Evolutionary conservation across 768 basidiomycete species (phyloP).

Genomic region (Trametes meyenii): DNA sequence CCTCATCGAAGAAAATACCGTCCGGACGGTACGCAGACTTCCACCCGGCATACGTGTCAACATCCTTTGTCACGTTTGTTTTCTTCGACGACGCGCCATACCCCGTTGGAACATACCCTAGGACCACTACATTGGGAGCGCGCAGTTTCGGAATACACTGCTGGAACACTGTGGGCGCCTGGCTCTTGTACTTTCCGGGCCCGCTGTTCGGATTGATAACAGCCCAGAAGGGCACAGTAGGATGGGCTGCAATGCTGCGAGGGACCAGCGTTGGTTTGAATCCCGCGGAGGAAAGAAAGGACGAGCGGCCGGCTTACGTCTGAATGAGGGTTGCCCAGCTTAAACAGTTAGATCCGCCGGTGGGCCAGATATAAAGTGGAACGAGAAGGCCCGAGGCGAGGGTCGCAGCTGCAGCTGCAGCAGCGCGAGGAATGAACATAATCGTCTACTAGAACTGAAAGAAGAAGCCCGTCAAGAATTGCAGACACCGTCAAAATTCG

Average conservation of each 20-base stretch:
- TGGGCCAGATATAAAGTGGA: slow-evolving; percentile 39
- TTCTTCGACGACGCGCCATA: slow-evolving; percentile 2
- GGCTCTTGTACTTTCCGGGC: slow-evolving; percentile 32
- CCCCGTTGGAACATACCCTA: slow-evolving; percentile 38
- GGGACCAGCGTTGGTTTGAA: not conserved
- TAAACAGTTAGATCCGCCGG: slow-evolving; percentile 24
- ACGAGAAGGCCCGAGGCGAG: slow-evolving; percentile 34
- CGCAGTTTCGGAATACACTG: slow-evolving; percentile 30
- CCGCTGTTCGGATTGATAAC: slow-evolving; percentile 39
- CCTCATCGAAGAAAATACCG: slow-evolving; percentile 44
- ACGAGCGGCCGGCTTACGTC: too few relatives aligned
- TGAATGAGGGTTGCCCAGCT: slow-evolving; percentile 34
- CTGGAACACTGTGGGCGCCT: slow-evolving; percentile 37
- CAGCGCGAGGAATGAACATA: not conserved
- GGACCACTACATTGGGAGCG: slow-evolving; percentile 33
- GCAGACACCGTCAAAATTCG: too few relatives aligned
- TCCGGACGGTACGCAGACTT: slow-evolving; percentile 32
- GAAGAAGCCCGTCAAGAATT: not conserved
- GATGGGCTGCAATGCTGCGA: slow-evolving; percentile 33
- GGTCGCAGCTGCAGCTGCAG: slow-evolving; percentile 15
- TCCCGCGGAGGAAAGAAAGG: not conserved
- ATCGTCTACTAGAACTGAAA: not conserved
- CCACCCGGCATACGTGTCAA: slow-evolving; percentile 39
- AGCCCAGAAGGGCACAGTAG: slow-evolving; percentile 34
- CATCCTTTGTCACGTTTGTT: slow-evolving; percentile 30